Conservation (phyloP, 2,329 filamentous ascomycete genomes). For the Phyllosticta ampelicida region DNA sequence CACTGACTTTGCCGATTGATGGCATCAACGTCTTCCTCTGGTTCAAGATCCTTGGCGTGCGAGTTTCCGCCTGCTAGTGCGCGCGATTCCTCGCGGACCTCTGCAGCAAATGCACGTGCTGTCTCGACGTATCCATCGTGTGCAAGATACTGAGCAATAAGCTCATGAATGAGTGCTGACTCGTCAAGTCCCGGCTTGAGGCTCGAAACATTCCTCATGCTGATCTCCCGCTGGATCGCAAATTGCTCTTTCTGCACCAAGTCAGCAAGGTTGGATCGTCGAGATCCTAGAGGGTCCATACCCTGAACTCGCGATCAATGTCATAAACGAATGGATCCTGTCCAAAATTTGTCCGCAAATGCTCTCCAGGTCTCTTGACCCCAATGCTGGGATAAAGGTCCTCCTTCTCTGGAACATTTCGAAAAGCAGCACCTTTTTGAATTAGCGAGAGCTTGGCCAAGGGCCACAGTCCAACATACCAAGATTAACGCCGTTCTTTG, state of each 20-base stretch:
- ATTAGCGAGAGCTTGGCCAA: background rate
- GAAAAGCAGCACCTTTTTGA: slow-evolving; percentile 56
- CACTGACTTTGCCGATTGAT: slow-evolving; percentile 70
- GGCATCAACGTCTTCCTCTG: slow-evolving; percentile 76
- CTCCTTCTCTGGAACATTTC: slow-evolving; percentile 44
- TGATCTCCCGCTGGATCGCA: slow-evolving; percentile 52
- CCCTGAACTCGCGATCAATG: slow-evolving; percentile 76
- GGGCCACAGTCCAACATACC: slow-evolving; percentile 29
- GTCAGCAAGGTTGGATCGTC: background rate
- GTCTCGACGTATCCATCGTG: slow-evolving; percentile 96
- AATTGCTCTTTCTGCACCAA: slow-evolving; percentile 46
- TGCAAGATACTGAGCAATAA: slow-evolving; percentile 80
- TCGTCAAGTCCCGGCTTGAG: slow-evolving; percentile 59
- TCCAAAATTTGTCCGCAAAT: slow-evolving; percentile 51
- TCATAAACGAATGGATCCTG: slow-evolving; percentile 75
- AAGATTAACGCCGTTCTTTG: slow-evolving; percentile 50
- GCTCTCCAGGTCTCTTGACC: slow-evolving; percentile 54
- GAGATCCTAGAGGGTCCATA: slow-evolving; percentile 30
- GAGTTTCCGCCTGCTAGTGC: slow-evolving; percentile 49
- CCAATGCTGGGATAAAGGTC: slow-evolving; percentile 58
- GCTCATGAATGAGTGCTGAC: slow-evolving; percentile 66
- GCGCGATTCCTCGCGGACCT: slow-evolving; percentile 63
- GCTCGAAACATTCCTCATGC: slow-evolving; percentile 43
- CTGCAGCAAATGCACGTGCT: slow-evolving; percentile 74
- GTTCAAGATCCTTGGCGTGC: slow-evolving; percentile 47